These are phyloP conservation scores for Aspergillus bombycis DNA, from an alignment of 2,329 filamentous ascomycete species.

Conservation along the genomic window DNA sequence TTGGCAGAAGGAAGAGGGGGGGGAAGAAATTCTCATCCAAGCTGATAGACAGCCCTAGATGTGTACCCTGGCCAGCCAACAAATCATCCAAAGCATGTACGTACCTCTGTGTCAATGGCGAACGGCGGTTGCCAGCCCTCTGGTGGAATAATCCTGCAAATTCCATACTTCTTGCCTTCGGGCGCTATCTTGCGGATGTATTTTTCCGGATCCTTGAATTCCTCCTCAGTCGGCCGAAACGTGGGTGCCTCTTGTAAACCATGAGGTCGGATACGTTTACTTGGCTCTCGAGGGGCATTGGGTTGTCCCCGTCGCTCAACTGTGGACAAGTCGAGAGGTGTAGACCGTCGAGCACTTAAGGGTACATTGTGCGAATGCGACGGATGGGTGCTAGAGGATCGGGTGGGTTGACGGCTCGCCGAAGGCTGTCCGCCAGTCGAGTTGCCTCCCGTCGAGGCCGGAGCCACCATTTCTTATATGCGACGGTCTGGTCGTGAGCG, in stretches of 20 bases:
- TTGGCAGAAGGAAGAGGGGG: not conserved
- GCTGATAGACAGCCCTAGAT: not conserved
- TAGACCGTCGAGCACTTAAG: conserved; percentile 65
- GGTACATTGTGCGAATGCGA: conserved; percentile 57
- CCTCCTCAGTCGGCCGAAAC: conserved; percentile 85
- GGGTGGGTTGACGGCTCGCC: conserved; percentile 39
- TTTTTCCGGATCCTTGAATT: conserved; percentile 91
- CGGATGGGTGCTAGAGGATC: conserved; percentile 46
- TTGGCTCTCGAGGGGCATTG: conserved; percentile 72
- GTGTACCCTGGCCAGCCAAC: not conserved
- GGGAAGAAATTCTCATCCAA: not conserved
- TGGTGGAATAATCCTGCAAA: conserved; percentile 94
- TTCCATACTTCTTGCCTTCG: conserved; percentile 83
- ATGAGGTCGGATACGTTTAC: conserved; percentile 79
- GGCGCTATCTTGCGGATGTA: conserved; percentile 91
- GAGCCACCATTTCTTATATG: conserved; percentile 48
- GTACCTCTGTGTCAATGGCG: conserved; percentile 94
- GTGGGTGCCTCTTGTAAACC: conserved; percentile 87
- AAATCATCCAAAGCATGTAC: conserved; percentile 24
- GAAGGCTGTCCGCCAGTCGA: conserved; percentile 38
- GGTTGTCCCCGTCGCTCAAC: conserved; percentile 90
- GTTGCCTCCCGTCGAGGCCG: conserved; percentile 46
- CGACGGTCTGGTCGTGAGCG: conserved; percentile 18
- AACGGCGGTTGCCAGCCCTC: conserved; percentile 93
- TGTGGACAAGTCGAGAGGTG: conserved; percentile 79